phyloP scores from a whole-genome alignment of 1,284 basidiomycete species.

The Meira nashicola region DNA sequence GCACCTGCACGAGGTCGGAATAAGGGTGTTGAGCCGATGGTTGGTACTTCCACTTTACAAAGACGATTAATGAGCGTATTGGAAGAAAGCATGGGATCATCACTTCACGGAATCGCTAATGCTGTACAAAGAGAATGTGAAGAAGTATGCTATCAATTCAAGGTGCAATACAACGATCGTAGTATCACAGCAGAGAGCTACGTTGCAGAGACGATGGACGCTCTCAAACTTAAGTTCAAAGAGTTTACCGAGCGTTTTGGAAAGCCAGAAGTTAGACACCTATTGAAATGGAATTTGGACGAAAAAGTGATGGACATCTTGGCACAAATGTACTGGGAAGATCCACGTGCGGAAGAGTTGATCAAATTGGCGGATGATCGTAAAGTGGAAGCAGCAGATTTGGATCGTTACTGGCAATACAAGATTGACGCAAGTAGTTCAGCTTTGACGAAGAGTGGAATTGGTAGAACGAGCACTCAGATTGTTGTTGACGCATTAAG shows the following conservation, averaged over 20 bases:
- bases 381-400: conserved; percentile 63
- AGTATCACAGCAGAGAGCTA: conserved; percentile 92
- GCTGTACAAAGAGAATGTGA: conserved; percentile 94
- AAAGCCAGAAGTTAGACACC: conserved; percentile 79
- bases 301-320: conserved; percentile 95
- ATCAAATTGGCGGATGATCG: conserved; percentile 67
- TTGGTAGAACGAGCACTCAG: conserved; percentile 88
- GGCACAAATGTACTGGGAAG: conserved; percentile 94
- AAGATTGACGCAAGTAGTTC: conserved; percentile 89
- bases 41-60: conserved; percentile 83
- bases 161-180: conserved; percentile 98
- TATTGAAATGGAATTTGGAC: conserved; percentile 86
- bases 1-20: conserved; percentile 55
- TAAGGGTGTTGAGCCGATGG: conserved; percentile 60
- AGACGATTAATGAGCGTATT: conserved; percentile 89
- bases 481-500: conserved; percentile 93
- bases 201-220: conserved; percentile 92
- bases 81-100: conserved; percentile 93
- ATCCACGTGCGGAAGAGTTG: conserved; percentile 67
- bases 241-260: conserved; percentile 78
- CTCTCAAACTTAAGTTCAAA: conserved; percentile 84
- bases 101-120: conserved; percentile 89
- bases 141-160: conserved; percentile 96
- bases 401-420: conserved; percentile 90
- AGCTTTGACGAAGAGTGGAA: conserved; percentile 87